These are phyloP conservation scores for Boletus vermiculosoides DNA, from an alignment of 768 basidiomycete genomes.

Conservation along the genomic window DNA sequence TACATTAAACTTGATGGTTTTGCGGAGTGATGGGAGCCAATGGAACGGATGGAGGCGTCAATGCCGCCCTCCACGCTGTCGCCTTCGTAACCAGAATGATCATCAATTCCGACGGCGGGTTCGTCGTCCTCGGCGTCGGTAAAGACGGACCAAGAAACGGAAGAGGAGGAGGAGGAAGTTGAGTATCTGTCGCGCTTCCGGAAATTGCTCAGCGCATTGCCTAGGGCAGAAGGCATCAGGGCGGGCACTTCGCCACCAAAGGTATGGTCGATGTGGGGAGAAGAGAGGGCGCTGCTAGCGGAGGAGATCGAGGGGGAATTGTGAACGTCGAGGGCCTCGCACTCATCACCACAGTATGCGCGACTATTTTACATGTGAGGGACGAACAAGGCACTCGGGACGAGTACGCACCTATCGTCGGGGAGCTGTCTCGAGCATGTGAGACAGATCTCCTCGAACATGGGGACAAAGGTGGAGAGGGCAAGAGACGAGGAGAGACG, in stretches of 20 bases:
- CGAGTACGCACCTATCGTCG: constrained; percentile 55
- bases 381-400: constrained; percentile 12
- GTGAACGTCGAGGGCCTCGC: constrained; percentile 54
- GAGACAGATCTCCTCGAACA: constrained; percentile 82
- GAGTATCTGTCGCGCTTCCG: constrained; percentile 49
- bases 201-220: constrained; percentile 49
- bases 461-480: constrained; percentile 30
- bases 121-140: constrained; percentile 65
- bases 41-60: constrained; percentile 45
- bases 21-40: constrained; percentile 33
- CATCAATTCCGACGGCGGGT: constrained; percentile 34
- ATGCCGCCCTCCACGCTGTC: constrained; percentile 34
- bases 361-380: constrained; percentile 42
- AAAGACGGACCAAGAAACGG: constrained; percentile 62
- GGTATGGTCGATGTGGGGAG: constrained; percentile 57
- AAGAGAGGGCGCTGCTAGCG: constrained; percentile 63
- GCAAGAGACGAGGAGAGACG: neutral
- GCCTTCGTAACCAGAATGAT: constrained; percentile 31
- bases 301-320: constrained; percentile 68
- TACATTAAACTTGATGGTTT: constrained; percentile 55
- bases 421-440: constrained; percentile 64
- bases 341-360: constrained; percentile 71
- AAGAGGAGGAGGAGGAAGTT: constrained; percentile 63
- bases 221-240: constrained; percentile 58
- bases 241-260: constrained; percentile 62